Base-by-base conservation (phyloP, 2,329 filamentous ascomycete genomes). In the Exophiala alcalophila region DNA sequence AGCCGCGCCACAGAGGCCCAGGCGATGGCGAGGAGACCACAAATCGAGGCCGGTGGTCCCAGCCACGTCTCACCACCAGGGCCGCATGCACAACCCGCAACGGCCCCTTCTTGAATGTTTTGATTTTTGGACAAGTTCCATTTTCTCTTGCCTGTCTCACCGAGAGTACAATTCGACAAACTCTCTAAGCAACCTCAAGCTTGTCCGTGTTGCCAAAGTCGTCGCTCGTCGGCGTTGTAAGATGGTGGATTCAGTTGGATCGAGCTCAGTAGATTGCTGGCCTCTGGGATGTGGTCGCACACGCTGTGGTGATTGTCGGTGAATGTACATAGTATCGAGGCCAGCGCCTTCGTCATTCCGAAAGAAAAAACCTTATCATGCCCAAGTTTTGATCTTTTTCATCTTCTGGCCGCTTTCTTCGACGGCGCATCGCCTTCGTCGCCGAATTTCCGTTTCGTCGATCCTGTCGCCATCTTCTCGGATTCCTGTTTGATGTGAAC, bases 401-500 rank as follows among this genome's bases (percentile, higher is more conserved):
- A 26, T 42, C 31, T 49, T 35, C 39, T 30, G 30, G 29, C 30
- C n/a, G 26, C 19, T 34, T 50, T 52, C 28, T 32, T 35, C 12
- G 30, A 32, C 23, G 30, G 57, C 27, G 52, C 54, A 35, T 53
- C 50, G 28, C 28, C 28, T 27, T 55, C 56, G 28, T 50, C 52
- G 25, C 57, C 54, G 24, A 57, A 57, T 31, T 54, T 47, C 28
- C 64, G 58, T 46, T 68, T 67, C 19, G 57, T 34, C 9, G 37
- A 35, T 18, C 24, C 18, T 20, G 27, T 12, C 5, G 33, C 33
- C 7, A 46, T 31, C 35, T 46, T 45, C 19, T 46, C 51, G 44
- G 60, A 61, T 61, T 64, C 66, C 51, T 54, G 57, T 44, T 55
- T 60, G 35, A 59, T 47, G 36, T 58, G 51, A 5, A 55, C 44